Evolutionary conservation across 768 basidiomycete genomes (phyloP), one percentile per base, ranked within the genome.

Genomic region (Russula abietina): DNA sequence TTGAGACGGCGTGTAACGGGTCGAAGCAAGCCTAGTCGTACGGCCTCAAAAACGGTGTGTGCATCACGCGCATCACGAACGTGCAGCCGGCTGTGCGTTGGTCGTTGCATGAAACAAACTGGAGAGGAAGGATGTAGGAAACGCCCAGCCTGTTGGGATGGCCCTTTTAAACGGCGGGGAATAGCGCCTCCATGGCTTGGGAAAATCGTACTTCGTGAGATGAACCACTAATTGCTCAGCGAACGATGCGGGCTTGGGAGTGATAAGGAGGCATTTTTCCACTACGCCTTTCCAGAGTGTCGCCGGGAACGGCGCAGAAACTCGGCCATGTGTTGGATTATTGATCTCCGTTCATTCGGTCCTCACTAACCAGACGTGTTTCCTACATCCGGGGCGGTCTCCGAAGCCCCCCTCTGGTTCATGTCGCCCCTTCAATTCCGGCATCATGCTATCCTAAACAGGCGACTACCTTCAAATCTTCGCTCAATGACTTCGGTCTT

Each of bases 11-110:
- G 78, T 39, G 74, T 71, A 32, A 85, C 79, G 22, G 80, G 79
- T 48, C 75, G 74, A 19, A 86, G 75, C 39, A 71, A 28, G 38
- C 83, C 81, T 63, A 79, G 80, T 2, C 83, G 80, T 59, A 85
- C 85, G 32, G 84, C 84, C 73, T 87, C 85, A 61, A 87, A 83
- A 46, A 87, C 77, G 43, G 78, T 79, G 69, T 86, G 84, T 7
- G 86, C 85, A 69, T 87, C 86, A 59, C 80, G 80, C 22, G 81
- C 83, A 69, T 87, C 83, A 66, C 85, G 79, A 55, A 87, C 80
- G 68, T 86, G 86, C 50, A 87, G 79, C 51, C 83, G 81, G 54
- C 79, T 78, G 72, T 87, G 85, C 43, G 86, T 86, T 38, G 84
- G 81, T 54, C 80, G 82, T 69, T 86, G 85, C 76, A 84, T 81